Evolutionary conservation across 805 yeast species (phyloP), one percentile per base, ranked within the genome.

Genomic region (Pichia eremophila): DNA sequence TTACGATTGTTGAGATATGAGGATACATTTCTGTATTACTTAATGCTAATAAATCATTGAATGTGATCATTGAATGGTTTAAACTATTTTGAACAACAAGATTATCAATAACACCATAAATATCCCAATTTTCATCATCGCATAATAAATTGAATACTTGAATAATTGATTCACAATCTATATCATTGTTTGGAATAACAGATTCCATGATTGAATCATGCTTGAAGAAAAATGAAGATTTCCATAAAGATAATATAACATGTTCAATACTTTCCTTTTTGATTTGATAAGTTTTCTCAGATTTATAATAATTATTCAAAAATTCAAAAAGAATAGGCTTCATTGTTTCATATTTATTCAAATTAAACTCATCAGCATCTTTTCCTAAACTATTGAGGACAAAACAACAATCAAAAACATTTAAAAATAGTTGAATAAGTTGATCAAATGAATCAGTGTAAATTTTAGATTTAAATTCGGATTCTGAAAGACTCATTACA

Each of bases 31-130:
- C 43, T 0, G 63, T 60, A 14, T 61, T 59, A 1, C 73, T 62
- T 25, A 80, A 62, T 41, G 62, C 54, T 51, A 79, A 62, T 50
- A 81, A 59, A 64, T 82, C 77, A 25, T 62, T 57, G 38, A 90
- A 64, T 57, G 95, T 84, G 25, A 64, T 58, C 41, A 74, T 63
- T 15, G 89, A 73, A 36, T 84, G 70, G 7, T 60, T 51, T 12
- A 67, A 65, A 49, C 83, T 76, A 2, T 74, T 62, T 22, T 72
- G 61, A 11, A 69, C 57, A 1, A 54, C 55, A 1, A 81, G 61
- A 3, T 75, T 73, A 37, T 72, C 72, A 0, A 91, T 83, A 0
- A 85, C 72, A 1, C 93, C 93, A 55, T 73, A 78, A n/a, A 74
- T 67, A 9, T 71, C 71, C 10, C 71, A 73, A 47, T 75, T 71